Evolutionary conservation across 2,329 filamentous ascomycete genomes (phyloP).

Genomic region (Cladophialophora immunda): DNA sequence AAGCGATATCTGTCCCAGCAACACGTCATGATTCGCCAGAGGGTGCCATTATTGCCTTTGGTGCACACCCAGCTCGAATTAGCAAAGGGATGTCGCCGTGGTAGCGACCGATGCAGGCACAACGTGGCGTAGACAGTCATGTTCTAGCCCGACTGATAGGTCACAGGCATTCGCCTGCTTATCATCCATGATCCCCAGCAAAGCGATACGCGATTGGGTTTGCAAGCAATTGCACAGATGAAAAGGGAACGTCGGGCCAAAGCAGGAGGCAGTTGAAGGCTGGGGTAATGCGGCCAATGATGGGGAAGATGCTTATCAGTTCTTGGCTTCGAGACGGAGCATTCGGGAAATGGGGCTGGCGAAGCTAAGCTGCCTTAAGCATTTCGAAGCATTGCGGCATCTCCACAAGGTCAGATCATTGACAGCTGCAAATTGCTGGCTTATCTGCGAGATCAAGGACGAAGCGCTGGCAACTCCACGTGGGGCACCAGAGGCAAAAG

Average conservation of each 20-base stretch:
- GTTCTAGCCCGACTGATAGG: constrained; percentile 14
- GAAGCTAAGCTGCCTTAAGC: constrained; percentile 33
- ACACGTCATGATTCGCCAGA: constrained; percentile 18
- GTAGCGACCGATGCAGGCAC: constrained; percentile 30
- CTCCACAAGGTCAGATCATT: constrained; percentile 11
- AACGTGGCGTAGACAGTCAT: constrained; percentile 16
- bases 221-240: constrained; percentile 26
- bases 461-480: constrained; percentile 14
- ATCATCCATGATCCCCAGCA: constrained; percentile 20
- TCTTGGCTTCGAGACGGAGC: constrained; percentile 21
- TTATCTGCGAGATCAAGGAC: constrained; percentile 12
- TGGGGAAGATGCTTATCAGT: constrained; percentile 36
- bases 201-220: constrained; percentile 22
- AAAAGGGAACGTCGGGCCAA: constrained; percentile 3
- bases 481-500: constrained; percentile 5
- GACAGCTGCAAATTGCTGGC: constrained; percentile 4
- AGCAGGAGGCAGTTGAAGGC: constrained; percentile 4
- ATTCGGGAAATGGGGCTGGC: constrained; percentile 12
- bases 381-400: constrained; percentile 11
- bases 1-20: constrained; percentile 32
- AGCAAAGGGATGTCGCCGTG: constrained; percentile 12
- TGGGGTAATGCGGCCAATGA: constrained; percentile 32
- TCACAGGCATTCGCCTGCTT: constrained; percentile 19
- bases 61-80: constrained; percentile 10
- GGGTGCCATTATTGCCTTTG: background rate